These are phyloP conservation scores for Chaetomiaceae sp. DNA, from an alignment of 2,329 filamentous ascomycete species.

Conservation along the genomic window DNA sequence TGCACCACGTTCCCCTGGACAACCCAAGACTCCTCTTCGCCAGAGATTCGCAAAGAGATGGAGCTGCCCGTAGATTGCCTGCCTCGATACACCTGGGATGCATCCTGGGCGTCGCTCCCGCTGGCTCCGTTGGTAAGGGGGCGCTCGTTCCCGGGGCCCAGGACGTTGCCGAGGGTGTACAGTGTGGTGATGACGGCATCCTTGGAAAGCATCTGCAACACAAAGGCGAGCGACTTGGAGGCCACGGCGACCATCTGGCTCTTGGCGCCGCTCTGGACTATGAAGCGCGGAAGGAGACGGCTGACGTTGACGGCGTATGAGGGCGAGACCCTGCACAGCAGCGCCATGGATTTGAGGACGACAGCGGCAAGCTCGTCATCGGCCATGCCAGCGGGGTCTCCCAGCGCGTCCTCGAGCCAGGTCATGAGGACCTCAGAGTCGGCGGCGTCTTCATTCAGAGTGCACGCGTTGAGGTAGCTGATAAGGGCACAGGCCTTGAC, in stretches of 20 bases:
- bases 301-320: constrained; percentile 70
- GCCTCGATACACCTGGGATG: constrained; percentile 46
- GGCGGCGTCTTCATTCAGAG: constrained; percentile 75
- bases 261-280: constrained; percentile 75
- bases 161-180: constrained; percentile 92
- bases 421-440: constrained; percentile 73
- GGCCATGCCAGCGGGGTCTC: constrained; percentile 76
- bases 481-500: constrained; percentile 80
- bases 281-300: constrained; percentile 75
- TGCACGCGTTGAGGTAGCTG: constrained; percentile 78
- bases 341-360: constrained; percentile 74
- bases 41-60: constrained; percentile 70
- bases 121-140: constrained; percentile 51
- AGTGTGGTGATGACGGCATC: constrained; percentile 93
- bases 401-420: constrained; percentile 81
- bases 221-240: constrained; percentile 77
- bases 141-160: constrained; percentile 66
- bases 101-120: constrained; percentile 37
- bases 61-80: constrained; percentile 66
- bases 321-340: constrained; percentile 72
- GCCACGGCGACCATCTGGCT: constrained; percentile 68
- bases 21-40: constrained; percentile 72
- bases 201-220: constrained; percentile 77
- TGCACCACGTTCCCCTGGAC: constrained; percentile 90
- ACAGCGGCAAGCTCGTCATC: constrained; percentile 72